Conservation (phyloP, 306 rosid genomes). For the Ormosia semicastrata region DNA sequence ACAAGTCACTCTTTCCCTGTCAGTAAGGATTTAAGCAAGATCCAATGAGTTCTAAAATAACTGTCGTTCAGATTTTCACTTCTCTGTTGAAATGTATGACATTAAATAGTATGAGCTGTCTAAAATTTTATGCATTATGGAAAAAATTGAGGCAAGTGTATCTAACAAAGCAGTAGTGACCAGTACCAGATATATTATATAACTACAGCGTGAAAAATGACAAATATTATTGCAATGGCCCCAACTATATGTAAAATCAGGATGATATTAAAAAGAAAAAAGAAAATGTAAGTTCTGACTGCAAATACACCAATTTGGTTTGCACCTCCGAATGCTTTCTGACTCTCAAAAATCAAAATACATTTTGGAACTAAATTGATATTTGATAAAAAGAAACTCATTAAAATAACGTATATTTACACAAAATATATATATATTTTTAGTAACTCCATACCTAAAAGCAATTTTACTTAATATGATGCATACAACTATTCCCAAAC, state of each 20-base stretch:
- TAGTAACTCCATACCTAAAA: not conserved
- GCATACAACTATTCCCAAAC: not conserved
- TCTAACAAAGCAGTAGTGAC: not conserved
- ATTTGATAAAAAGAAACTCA: not conserved
- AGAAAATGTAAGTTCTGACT: not conserved
- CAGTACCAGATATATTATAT: not conserved
- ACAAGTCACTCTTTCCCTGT: not conserved
- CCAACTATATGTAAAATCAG: not conserved
- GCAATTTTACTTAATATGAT: not conserved
- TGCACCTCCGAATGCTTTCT: not conserved
- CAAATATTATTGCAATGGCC: not conserved
- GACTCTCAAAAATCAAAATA: not conserved
- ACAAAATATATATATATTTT: not conserved
- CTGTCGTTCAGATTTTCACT: not conserved
- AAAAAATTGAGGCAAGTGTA: not conserved
- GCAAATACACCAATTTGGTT: not conserved
- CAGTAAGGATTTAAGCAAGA: not conserved
- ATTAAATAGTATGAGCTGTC: not conserved
- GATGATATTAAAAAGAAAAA: not conserved
- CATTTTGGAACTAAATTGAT: not conserved
- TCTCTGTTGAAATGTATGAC: slow-evolving; percentile 4
- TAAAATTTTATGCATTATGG: not conserved
- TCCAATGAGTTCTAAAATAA: not conserved
- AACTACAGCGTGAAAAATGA: not conserved
- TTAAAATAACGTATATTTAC: not conserved